These are phyloP conservation scores for Polyrhizophydium stewartii DNA, from an alignment of 371 early-diverging fungal species.

Conservation along the genomic window DNA sequence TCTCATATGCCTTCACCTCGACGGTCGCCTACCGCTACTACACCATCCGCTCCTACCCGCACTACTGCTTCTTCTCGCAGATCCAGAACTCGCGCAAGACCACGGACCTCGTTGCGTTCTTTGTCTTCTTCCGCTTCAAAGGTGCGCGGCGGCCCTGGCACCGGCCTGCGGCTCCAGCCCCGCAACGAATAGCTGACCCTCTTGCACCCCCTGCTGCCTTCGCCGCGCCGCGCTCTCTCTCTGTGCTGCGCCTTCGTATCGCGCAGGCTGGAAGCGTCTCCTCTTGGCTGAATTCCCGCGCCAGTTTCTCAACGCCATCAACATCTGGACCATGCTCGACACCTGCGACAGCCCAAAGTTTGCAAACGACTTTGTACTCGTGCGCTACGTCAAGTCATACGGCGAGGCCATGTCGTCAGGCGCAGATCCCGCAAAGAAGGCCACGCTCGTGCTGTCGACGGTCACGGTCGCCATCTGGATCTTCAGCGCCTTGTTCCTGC, in stretches of 20 bases:
- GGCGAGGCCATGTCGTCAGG: background rate
- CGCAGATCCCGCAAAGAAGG: slow-evolving; percentile 22
- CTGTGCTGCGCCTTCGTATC: background rate
- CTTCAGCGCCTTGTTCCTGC: slow-evolving; percentile 48
- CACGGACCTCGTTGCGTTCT: slow-evolving; percentile 75
- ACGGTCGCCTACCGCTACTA: slow-evolving; percentile 61
- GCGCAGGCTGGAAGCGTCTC: slow-evolving; percentile 78
- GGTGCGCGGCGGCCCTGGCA: slow-evolving; percentile 35
- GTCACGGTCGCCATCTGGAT: slow-evolving; percentile 68
- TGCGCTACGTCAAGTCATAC: background rate
- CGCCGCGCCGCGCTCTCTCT: no score
- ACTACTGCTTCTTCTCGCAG: slow-evolving; percentile 76
- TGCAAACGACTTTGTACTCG: background rate
- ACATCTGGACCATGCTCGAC: slow-evolving; percentile 23
- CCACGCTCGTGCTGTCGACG: slow-evolving; percentile 40
- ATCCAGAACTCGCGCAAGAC: slow-evolving; percentile 62
- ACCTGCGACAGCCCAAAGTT: background rate
- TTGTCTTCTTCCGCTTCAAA: slow-evolving; percentile 79
- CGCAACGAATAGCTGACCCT: background rate
- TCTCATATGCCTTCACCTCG: slow-evolving; percentile 73
- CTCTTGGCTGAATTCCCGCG: slow-evolving; percentile 83
- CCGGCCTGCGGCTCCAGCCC: background rate
- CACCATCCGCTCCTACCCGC: slow-evolving; percentile 55
- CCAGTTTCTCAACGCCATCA: slow-evolving; percentile 62
- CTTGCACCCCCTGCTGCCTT: no score